These are phyloP conservation scores for Thraustochytrium striatum DNA, from an alignment of 352 stramenopile genomes.

Conservation along the genomic window DNA sequence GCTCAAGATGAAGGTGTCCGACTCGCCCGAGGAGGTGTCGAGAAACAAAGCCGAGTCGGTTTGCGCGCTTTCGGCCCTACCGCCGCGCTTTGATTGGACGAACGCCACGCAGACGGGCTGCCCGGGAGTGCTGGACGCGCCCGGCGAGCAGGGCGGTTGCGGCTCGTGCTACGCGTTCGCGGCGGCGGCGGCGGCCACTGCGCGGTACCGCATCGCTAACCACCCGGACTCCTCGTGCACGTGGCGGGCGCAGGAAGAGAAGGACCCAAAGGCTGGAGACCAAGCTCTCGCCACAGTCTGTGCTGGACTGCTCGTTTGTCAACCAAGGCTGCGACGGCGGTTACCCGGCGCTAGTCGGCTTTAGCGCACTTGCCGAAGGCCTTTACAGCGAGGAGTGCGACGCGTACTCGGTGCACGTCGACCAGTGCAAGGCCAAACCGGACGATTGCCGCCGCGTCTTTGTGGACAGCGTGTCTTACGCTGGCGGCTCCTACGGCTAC, in stretches of 20 bases:
- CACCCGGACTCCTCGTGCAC: neutral
- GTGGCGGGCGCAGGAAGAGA: too few relatives aligned
- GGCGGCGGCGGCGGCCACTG: neutral
- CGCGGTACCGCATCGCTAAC: conserved; percentile 12
- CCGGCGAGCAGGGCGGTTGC: conserved; percentile 37
- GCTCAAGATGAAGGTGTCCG: neutral
- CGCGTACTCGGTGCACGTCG: neutral
- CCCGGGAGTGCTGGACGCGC: neutral
- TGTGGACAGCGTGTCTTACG: conserved; percentile 8
- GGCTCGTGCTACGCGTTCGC: conserved; percentile 49
- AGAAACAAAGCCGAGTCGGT: neutral
- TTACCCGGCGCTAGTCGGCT: conserved; percentile 41
- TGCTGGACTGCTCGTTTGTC: conserved; percentile 42
- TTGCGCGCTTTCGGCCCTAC: neutral
- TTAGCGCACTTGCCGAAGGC: conserved; percentile 10
- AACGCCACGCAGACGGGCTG: neutral
- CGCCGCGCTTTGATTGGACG: conserved; percentile 1
- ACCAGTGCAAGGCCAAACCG: neutral
- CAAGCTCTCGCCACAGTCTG: conserved; percentile 9
- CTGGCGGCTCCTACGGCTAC: neutral
- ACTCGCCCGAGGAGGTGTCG: neutral
- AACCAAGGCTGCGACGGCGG: conserved; percentile 50
- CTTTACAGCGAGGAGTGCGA: neutral
- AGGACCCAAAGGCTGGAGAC: neutral
- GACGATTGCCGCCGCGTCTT: neutral